phyloP scores from a whole-genome alignment of 1,284 basidiomycete species.

The Xanthoconium separans region DNA sequence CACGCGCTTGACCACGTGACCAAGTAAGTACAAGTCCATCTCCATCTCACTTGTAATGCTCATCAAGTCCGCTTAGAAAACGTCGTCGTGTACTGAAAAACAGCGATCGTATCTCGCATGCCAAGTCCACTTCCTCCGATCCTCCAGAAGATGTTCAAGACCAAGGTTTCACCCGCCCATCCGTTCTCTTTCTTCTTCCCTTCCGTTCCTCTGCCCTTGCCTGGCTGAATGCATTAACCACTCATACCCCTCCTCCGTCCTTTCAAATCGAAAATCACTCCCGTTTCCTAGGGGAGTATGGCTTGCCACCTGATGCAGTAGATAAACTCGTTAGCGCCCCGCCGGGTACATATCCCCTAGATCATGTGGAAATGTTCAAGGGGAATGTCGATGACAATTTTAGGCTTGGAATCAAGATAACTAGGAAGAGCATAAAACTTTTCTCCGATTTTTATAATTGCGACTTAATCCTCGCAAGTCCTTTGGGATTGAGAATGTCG shows the following conservation, averaged over 20 bases:
- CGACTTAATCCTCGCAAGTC: slow-evolving; percentile 92
- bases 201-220: slow-evolving; percentile 87
- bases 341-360: slow-evolving; percentile 77
- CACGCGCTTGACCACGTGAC: slow-evolving; percentile 85
- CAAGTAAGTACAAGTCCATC: slow-evolving; percentile 54
- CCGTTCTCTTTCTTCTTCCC: slow-evolving; percentile 88
- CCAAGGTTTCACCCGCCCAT: slow-evolving; percentile 97
- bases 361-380: slow-evolving; percentile 92
- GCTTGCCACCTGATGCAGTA: slow-evolving; percentile 71
- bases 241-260: slow-evolving; percentile 66
- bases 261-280: slow-evolving; percentile 85
- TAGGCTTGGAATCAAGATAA: slow-evolving; percentile 89
- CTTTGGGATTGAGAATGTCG: slow-evolving; percentile 85
- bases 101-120: slow-evolving; percentile 83
- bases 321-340: slow-evolving; percentile 82
- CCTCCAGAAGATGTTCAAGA: slow-evolving; percentile 81
- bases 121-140: slow-evolving; percentile 53
- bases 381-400: slow-evolving; percentile 99
- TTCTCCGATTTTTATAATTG: slow-evolving; percentile 89
- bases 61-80: slow-evolving; percentile 57
- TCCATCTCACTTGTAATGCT: neutral
- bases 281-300: slow-evolving; percentile 83
- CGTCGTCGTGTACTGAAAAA: slow-evolving; percentile 92
- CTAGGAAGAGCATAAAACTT: slow-evolving; percentile 84
- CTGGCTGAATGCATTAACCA: slow-evolving; percentile 71